A percentile compares a stretch with the other conserved stretches of the same genome.
Evolutionary conservation across 2,329 filamentous ascomycete species (phyloP).

Genomic region (Trichoderma atroviride): DNA sequence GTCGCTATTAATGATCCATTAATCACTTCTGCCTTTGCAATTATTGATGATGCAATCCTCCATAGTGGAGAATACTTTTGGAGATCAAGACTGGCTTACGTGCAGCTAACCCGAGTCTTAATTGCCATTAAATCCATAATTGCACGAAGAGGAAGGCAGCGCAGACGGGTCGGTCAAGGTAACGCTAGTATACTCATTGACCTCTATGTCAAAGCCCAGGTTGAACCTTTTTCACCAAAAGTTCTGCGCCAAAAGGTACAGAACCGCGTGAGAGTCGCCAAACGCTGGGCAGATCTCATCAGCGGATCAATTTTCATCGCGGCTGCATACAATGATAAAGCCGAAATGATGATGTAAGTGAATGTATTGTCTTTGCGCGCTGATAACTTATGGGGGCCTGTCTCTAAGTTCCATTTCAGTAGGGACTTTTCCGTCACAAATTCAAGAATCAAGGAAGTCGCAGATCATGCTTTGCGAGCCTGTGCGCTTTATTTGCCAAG

Average conservation of each 20-base stretch:
- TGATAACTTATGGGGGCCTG: not conserved
- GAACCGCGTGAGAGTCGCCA: slow-evolving; percentile 5
- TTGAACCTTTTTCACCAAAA: slow-evolving; percentile 3
- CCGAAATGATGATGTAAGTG: slow-evolving; percentile 22
- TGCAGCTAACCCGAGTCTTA: slow-evolving; percentile 1
- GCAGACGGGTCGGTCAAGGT: slow-evolving; percentile 9
- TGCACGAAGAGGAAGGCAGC: slow-evolving; percentile 4
- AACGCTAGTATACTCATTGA: slow-evolving; percentile 18
- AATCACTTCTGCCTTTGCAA: slow-evolving; percentile 13
- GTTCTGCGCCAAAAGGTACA: not conserved
- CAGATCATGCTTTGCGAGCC: slow-evolving; percentile 2
- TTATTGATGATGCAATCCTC: slow-evolving; percentile 6
- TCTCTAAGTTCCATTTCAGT: not conserved
- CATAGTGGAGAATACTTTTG: not conserved
- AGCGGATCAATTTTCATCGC: slow-evolving; percentile 15
- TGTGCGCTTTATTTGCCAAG: slow-evolving; percentile 2
- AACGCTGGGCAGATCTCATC: slow-evolving; percentile 15
- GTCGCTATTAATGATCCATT: not conserved
- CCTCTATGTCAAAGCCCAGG: slow-evolving; percentile 17
- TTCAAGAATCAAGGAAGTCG: slow-evolving; percentile 8
- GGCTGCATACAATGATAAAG: slow-evolving; percentile 6
- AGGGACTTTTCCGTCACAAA: slow-evolving; percentile 16
- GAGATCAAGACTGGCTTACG: slow-evolving; percentile 10
- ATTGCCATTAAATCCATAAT: slow-evolving; percentile 5
- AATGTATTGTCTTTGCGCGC: not conserved